Conservation (phyloP, 2,329 filamentous ascomycete species). For the Penicillium sp. region DNA sequence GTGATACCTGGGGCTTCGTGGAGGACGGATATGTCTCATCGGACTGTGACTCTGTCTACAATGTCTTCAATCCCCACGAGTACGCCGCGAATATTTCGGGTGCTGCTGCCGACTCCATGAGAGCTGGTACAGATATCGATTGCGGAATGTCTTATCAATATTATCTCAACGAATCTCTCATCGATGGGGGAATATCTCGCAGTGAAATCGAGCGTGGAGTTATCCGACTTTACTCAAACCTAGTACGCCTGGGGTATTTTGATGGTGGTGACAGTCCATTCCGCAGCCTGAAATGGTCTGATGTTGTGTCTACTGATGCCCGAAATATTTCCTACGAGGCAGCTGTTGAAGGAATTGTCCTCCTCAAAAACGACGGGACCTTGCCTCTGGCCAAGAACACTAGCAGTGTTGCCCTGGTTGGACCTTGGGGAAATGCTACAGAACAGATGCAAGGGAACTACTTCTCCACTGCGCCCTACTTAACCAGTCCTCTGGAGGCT, state of each 20-base stretch:
- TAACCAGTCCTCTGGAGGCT: slow-evolving; percentile 58
- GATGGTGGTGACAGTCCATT: slow-evolving; percentile 52
- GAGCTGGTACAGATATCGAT: slow-evolving; percentile 58
- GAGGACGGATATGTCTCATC: slow-evolving; percentile 65
- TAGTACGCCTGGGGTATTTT: slow-evolving; percentile 58
- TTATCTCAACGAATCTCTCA: slow-evolving; percentile 49
- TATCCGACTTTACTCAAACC: slow-evolving; percentile 53
- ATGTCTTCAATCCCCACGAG: slow-evolving; percentile 63
- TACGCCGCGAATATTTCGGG: slow-evolving; percentile 47
- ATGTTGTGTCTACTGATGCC: slow-evolving; percentile 60
- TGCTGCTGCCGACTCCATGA: slow-evolving; percentile 54
- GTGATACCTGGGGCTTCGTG: slow-evolving; percentile 69
- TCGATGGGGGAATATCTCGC: slow-evolving; percentile 50
- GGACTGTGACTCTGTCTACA: slow-evolving; percentile 67
- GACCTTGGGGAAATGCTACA: slow-evolving; percentile 63
- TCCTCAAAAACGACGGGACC: slow-evolving; percentile 59
- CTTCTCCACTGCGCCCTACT: slow-evolving; percentile 59
- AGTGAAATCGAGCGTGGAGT: slow-evolving; percentile 53
- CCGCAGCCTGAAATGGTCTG: slow-evolving; percentile 56
- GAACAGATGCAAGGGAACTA: slow-evolving; percentile 65
- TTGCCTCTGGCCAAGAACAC: slow-evolving; percentile 49
- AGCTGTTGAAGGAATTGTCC: slow-evolving; percentile 50
- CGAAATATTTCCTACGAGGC: slow-evolving; percentile 62
- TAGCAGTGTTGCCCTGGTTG: slow-evolving; percentile 58
- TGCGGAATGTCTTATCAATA: slow-evolving; percentile 57